These are phyloP conservation scores for Trichoderma citrinoviride DNA, from an alignment of 2,329 filamentous ascomycete species.

Conservation along the genomic window DNA sequence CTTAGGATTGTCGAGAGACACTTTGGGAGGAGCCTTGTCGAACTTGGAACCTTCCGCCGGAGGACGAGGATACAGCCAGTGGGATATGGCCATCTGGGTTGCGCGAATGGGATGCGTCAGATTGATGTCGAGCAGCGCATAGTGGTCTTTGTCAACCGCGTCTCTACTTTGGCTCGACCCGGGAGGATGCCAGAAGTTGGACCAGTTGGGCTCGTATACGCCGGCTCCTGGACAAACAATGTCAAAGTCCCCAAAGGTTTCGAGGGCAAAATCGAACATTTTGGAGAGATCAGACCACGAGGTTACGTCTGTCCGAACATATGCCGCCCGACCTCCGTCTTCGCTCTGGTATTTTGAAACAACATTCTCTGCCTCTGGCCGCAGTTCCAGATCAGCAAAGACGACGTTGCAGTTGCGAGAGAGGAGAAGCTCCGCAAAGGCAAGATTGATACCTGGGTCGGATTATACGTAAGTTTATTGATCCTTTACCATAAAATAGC, in stretches of 20 bases:
- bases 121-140: constrained; percentile 39
- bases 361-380: constrained; percentile 16
- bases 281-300: constrained; percentile 18
- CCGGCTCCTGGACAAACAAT: constrained; percentile 20
- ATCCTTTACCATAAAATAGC: background rate
- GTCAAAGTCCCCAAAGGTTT: constrained; percentile 12
- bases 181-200: constrained; percentile 28
- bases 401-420: constrained; percentile 23
- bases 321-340: background rate
- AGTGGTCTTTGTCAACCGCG: constrained; percentile 31
- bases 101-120: constrained; percentile 38
- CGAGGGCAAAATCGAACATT: constrained; percentile 14
- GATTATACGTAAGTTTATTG: background rate
- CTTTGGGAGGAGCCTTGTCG: constrained; percentile 8
- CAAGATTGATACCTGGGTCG: constrained; percentile 41
- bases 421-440: constrained; percentile 44
- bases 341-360: constrained; percentile 1
- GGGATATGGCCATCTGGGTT: constrained; percentile 38
- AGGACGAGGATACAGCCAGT: constrained; percentile 35
- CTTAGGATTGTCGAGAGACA: constrained; percentile 12
- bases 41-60: constrained; percentile 1
- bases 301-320: constrained; percentile 15
- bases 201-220: constrained; percentile 20
- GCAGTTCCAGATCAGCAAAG: constrained; percentile 17
- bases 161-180: constrained; percentile 31